A percentile compares a stretch with the other conserved stretches of the same genome.
Conservation (phyloP, 108 stramenopile species). For the Nannochloropsis gaditana region DNA sequence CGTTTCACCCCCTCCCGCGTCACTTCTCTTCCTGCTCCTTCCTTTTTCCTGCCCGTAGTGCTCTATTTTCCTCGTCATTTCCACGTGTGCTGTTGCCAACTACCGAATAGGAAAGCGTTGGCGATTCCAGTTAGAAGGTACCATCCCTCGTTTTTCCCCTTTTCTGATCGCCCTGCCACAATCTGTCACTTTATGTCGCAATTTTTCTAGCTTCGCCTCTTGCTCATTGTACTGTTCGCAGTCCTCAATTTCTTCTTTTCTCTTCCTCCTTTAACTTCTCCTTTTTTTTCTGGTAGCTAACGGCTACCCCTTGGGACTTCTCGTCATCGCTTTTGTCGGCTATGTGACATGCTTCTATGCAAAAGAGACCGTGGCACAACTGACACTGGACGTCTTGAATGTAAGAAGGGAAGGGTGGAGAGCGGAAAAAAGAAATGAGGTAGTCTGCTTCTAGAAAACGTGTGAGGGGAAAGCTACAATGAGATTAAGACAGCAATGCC, state of each 20-base stretch:
- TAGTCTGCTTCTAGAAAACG: not conserved
- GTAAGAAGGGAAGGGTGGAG: not conserved
- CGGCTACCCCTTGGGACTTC: not conserved
- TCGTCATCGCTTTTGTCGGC: not conserved
- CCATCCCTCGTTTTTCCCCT: not conserved
- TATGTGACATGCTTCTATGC: constrained; percentile 5
- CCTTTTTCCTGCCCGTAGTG: not conserved
- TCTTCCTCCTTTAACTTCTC: not conserved
- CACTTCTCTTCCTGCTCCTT: not conserved
- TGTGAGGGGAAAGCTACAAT: too few species aligned
- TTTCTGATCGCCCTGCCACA: not conserved
- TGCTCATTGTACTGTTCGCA: too few species aligned
- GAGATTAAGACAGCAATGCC: too few species aligned
- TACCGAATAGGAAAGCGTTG: not conserved
- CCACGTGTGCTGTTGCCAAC: not conserved
- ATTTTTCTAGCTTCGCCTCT: too few species aligned
- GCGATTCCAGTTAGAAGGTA: not conserved
- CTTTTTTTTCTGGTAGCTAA: not conserved
- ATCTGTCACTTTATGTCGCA: too few species aligned
- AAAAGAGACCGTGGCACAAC: not conserved
- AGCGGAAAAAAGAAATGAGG: not conserved
- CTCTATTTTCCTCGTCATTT: not conserved
- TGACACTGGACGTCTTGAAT: not conserved
- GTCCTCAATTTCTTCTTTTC: not conserved
- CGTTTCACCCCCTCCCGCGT: not conserved